phyloP scores from a whole-genome alignment of 345 rosid genomes.

The Brassica incana region DNA sequence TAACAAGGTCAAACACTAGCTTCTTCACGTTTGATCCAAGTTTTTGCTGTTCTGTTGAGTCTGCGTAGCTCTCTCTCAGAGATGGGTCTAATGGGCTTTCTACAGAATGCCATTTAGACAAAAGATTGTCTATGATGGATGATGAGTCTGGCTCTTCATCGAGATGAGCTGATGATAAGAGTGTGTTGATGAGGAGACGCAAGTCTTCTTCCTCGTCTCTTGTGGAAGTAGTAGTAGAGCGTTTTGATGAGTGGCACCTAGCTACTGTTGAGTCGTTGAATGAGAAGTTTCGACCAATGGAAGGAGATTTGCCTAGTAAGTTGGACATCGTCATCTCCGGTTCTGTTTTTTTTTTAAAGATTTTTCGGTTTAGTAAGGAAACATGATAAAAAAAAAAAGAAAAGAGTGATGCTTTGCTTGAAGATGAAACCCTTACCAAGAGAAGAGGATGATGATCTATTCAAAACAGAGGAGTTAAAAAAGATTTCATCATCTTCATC shows the following conservation, averaged over 20 bases:
- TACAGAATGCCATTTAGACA: conserved; percentile 63
- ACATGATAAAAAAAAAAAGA: not conserved
- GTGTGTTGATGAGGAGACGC: conserved; percentile 55
- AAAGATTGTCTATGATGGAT: conserved; percentile 38
- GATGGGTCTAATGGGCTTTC: conserved; percentile 79
- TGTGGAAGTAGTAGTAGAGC: conserved; percentile 38
- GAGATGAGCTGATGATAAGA: conserved; percentile 60
- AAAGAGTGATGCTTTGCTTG: not conserved
- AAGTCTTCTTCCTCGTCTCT: conserved; percentile 65
- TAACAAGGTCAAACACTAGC: conserved; percentile 73
- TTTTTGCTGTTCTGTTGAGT: conserved; percentile 55
- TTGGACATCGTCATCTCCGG: conserved; percentile 44
- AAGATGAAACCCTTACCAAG: conserved; percentile 40
- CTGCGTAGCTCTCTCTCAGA: conserved; percentile 55
- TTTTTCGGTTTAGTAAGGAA: not conserved
- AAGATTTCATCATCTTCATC: conserved; percentile 56
- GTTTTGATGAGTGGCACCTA: conserved; percentile 45
- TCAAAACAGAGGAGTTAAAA: conserved; percentile 39
- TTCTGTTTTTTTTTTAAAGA: conserved; percentile 33
- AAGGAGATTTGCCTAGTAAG: conserved; percentile 49
- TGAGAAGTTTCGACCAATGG: conserved; percentile 32
- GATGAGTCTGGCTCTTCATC: conserved; percentile 30
- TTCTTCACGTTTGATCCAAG: conserved; percentile 54
- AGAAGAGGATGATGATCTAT: conserved; percentile 27
- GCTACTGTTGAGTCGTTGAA: conserved; percentile 30